Conservation (phyloP, 495 filamentous ascomycete genomes). For the Aspergillus ostianus region DNA sequence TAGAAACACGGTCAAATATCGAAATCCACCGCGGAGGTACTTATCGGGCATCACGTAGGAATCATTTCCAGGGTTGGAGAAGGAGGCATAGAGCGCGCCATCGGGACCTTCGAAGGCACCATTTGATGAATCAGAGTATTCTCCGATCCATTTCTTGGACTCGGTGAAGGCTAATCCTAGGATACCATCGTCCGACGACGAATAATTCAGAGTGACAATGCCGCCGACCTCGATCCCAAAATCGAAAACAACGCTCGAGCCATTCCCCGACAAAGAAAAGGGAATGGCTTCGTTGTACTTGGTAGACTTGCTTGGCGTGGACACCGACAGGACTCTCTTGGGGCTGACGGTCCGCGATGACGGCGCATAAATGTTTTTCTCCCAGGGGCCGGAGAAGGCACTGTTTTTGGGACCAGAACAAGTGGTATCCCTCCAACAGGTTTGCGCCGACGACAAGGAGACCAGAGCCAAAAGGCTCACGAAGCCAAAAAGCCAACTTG, state of each 20-base stretch:
- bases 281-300: slow-evolving; percentile 28
- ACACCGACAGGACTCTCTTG: slow-evolving; percentile 40
- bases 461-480: slow-evolving; percentile 20
- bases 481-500: slow-evolving; percentile 16
- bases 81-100: slow-evolving; percentile 51
- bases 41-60: slow-evolving; percentile 53
- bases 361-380: slow-evolving; percentile 59
- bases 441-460: slow-evolving; percentile 24
- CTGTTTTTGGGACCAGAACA: slow-evolving; percentile 51
- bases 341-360: slow-evolving; percentile 52
- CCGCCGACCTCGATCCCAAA: slow-evolving; percentile 61
- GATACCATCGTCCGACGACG: slow-evolving; percentile 41
- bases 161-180: slow-evolving; percentile 63
- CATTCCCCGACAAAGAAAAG: slow-evolving; percentile 39
- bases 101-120: slow-evolving; percentile 50
- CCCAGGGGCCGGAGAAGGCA: slow-evolving; percentile 61
- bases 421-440: slow-evolving; percentile 56
- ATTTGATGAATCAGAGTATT: slow-evolving; percentile 58
- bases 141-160: slow-evolving; percentile 61
- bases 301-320: slow-evolving; percentile 30
- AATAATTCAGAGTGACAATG: slow-evolving; percentile 50
- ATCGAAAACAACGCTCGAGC: slow-evolving; percentile 52
- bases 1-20: slow-evolving; percentile 59
- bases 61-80: slow-evolving; percentile 43
- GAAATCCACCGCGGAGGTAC: slow-evolving; percentile 58